phyloP scores from a whole-genome alignment of 2,329 filamentous ascomycete genomes.

The Talaromyces piceae region DNA sequence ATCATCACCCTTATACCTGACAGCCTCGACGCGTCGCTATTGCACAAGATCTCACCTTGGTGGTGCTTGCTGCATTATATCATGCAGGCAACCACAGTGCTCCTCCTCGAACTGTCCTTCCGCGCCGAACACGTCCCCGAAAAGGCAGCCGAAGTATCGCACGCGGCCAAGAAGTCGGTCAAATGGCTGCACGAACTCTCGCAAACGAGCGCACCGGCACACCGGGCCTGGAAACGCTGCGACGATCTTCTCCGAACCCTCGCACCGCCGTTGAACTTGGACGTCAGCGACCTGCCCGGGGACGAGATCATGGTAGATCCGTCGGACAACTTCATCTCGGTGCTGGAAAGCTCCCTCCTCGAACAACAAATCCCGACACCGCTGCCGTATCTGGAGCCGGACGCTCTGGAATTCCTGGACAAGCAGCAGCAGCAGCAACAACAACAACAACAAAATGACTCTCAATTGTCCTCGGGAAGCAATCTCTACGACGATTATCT shows the following conservation, averaged over 20 bases:
- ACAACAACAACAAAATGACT: constrained; percentile 1
- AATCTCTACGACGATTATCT: constrained; percentile 24
- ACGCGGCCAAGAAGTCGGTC: constrained; percentile 28
- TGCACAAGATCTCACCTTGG: constrained; percentile 36
- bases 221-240: constrained; percentile 30
- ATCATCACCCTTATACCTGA: constrained; percentile 35
- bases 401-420: constrained; percentile 23
- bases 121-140: constrained; percentile 37
- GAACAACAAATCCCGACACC: constrained; percentile 16
- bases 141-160: constrained; percentile 29
- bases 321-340: constrained; percentile 12
- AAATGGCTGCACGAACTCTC: constrained; percentile 29
- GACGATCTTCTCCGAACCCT: constrained; percentile 29
- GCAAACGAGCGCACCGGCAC: constrained; percentile 21
- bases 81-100: constrained; percentile 37
- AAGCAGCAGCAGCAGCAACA: constrained; percentile 15
- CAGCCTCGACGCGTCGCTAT: constrained; percentile 26
- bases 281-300: constrained; percentile 24
- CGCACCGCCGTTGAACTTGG: constrained; percentile 24
- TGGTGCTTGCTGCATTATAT: constrained; percentile 39
- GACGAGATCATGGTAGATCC: constrained; percentile 15
- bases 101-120: constrained; percentile 39
- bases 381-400: constrained; percentile 19
- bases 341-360: constrained; percentile 20
- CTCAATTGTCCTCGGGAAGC: constrained; percentile 12